These are phyloP conservation scores for Coniochaeta sp. DNA, from an alignment of 2,329 filamentous ascomycete genomes.

Conservation along the genomic window DNA sequence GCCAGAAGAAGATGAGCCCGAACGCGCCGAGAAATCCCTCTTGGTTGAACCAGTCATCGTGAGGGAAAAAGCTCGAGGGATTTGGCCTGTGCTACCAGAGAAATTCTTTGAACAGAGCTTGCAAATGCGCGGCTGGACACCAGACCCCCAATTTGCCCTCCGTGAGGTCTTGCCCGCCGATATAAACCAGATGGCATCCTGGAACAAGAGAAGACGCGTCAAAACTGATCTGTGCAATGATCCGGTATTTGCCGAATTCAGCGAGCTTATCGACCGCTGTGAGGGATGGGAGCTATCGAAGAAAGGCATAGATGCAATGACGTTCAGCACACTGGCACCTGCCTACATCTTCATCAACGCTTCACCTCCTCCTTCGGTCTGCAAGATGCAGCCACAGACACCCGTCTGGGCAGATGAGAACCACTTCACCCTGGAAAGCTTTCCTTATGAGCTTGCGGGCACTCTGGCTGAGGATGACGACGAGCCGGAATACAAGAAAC, in stretches of 20 bases:
- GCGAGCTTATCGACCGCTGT: conserved; percentile 28
- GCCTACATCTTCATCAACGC: conserved; percentile 31
- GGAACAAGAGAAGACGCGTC: conserved; percentile 11
- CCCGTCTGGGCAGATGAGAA: conserved; percentile 29
- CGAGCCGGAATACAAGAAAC: conserved; percentile 1
- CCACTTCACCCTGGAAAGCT: conserved; percentile 30
- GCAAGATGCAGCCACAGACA: conserved; percentile 16
- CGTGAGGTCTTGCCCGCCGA: conserved; percentile 22
- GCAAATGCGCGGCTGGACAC: conserved; percentile 21
- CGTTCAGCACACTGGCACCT: conserved; percentile 24
- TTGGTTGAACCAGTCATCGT: background rate
- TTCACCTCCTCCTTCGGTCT: conserved; percentile 11
- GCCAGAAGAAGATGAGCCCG: background rate
- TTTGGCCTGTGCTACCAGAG: background rate
- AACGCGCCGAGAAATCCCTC: background rate
- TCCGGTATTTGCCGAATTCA: conserved; percentile 19
- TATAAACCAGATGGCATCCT: conserved; percentile 22
- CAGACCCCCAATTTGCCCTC: conserved; percentile 21
- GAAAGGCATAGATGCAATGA: conserved; percentile 23
- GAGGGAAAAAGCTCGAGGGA: background rate
- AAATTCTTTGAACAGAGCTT: conserved; percentile 21
- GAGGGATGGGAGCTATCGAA: conserved; percentile 37
- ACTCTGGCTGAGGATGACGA: conserved; percentile 15
- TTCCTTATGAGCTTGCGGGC: conserved; percentile 33
- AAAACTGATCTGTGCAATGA: conserved; percentile 17